Percentiles rank a stretch among this genome's conserved stretches.
These are phyloP conservation scores for Persicaria tinctoria DNA, from an alignment of 148 eudicot species.

Conservation along the genomic window DNA sequence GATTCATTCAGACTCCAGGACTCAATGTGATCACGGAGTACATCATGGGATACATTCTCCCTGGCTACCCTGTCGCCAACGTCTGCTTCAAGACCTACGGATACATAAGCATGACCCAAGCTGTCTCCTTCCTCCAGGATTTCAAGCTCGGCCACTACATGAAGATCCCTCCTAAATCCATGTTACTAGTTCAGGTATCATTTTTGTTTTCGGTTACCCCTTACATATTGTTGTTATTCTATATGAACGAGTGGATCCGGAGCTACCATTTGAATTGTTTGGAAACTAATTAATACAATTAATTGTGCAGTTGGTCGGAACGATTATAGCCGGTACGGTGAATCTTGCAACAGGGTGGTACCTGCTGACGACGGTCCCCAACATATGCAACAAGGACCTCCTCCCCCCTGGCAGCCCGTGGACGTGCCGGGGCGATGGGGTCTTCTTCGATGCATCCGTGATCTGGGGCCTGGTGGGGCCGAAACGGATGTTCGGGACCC, in stretches of 20 bases:
- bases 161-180: slow-evolving; percentile 98
- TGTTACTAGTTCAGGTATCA: slow-evolving; percentile 94
- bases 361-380: slow-evolving; percentile 30
- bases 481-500: slow-evolving; percentile 37
- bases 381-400: slow-evolving; percentile 35
- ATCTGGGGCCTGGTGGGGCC: slow-evolving; percentile 68
- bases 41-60: slow-evolving; percentile 77
- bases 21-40: slow-evolving; percentile 90
- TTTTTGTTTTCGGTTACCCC: background rate
- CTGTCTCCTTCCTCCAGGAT: slow-evolving; percentile 81
- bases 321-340: slow-evolving; percentile 47
- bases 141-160: slow-evolving; percentile 95
- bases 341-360: slow-evolving; percentile 46
- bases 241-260: too few species aligned
- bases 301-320: slow-evolving; percentile 38
- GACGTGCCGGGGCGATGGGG: slow-evolving; percentile 52
- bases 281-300: too few species aligned
- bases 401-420: slow-evolving; percentile 42
- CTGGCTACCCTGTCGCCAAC: slow-evolving; percentile 90
- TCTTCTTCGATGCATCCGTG: slow-evolving; percentile 65
- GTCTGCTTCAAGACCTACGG: slow-evolving; percentile 90
- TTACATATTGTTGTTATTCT: too few species aligned
- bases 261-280: background rate
- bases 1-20: slow-evolving; percentile 89
- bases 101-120: slow-evolving; percentile 97